Conservation (phyloP, 805 yeast genomes). For the Metschnikowia kunwiensis region DNA sequence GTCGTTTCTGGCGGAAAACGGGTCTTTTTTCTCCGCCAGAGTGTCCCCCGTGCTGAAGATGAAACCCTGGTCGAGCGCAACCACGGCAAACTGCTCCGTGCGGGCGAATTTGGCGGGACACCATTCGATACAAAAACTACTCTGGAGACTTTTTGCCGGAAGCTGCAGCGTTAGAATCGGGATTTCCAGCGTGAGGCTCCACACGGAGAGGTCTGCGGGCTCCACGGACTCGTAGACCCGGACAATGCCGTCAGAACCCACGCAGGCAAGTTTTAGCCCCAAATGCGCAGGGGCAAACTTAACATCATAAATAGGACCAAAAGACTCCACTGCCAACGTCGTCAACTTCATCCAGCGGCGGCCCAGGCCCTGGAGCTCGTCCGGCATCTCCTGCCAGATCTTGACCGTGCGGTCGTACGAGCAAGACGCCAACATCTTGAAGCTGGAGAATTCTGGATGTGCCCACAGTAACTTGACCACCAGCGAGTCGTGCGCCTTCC, state of each 20-base stretch:
- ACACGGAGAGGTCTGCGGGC: constrained; percentile 79
- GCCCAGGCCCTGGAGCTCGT: constrained; percentile 73
- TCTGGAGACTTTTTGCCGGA: constrained; percentile 77
- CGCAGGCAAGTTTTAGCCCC: constrained; percentile 78
- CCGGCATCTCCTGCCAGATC: constrained; percentile 87
- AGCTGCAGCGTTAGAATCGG: constrained; percentile 58
- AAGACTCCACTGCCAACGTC: constrained; percentile 73
- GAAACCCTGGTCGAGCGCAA: constrained; percentile 84
- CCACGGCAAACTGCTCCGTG: constrained; percentile 75
- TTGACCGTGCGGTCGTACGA: constrained; percentile 88
- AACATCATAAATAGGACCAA: constrained; percentile 87
- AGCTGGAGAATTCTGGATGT: constrained; percentile 76
- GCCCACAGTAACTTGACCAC: constrained; percentile 88
- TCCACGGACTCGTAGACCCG: constrained; percentile 85
- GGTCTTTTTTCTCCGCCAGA: not conserved
- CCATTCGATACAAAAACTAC: constrained; percentile 86
- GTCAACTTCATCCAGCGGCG: constrained; percentile 76
- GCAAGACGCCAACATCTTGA: constrained; percentile 80
- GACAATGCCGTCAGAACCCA: constrained; percentile 85
- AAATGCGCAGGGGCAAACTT: constrained; percentile 82
- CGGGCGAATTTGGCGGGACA: constrained; percentile 76
- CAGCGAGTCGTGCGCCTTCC: constrained; percentile 94
- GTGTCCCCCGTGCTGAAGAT: constrained; percentile 46
- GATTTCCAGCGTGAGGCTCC: constrained; percentile 76
- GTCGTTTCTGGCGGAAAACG: constrained; percentile 10